Base-by-base conservation (phyloP, 257 asterid genomes). In the Penstemon barbatus region DNA sequence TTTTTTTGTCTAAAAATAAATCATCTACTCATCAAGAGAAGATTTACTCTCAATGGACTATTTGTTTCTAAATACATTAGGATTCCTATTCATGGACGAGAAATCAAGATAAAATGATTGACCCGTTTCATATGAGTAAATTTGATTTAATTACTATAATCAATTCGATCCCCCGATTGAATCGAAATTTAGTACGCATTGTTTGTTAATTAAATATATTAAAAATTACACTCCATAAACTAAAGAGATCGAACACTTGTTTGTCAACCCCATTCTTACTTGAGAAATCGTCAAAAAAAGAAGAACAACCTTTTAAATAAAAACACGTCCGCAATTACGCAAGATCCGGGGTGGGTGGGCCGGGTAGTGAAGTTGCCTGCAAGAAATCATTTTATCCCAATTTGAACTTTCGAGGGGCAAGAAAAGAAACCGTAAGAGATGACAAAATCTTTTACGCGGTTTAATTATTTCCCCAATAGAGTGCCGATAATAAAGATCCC, bases 371-470 rank as follows among this genome's bases (percentile, higher is more conserved):
- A 65, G 61, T 65, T 65, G 70, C 6, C 41, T 18, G n/a, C 67
- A 70, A 61, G 68, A 9, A 60, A 61, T 6, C 58, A 6, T n/a
- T 55, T 18, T n/a, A 37, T 3, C n/a, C 54, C 18, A 6, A 60
- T 8, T 13, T 60, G 38, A 41, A 60, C 37, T n/a, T 12, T 59
- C 50, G 48, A 45, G 54, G 54, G 15, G n/a, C 11, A 49, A 49
- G 13, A 3, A 48, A 9, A 0, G n/a, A 49, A 49, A 49, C 8
- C n/a, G 12, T 9, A 13, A 12, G 66, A 39, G 49, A 60, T 41
- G 41, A 37, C 54, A 60, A 49, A 61, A 6, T 36, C 40, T 48
- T 72, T 41, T 3, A 73, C 73, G 66, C 77, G 73, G 69, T 73
- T 56, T 66, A 48, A 6, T 25, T 1, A 25, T 33, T 13, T 58